Conservation (phyloP, 2,329 filamentous ascomycete genomes). For the Aspergillus puulaauensis region DNA sequence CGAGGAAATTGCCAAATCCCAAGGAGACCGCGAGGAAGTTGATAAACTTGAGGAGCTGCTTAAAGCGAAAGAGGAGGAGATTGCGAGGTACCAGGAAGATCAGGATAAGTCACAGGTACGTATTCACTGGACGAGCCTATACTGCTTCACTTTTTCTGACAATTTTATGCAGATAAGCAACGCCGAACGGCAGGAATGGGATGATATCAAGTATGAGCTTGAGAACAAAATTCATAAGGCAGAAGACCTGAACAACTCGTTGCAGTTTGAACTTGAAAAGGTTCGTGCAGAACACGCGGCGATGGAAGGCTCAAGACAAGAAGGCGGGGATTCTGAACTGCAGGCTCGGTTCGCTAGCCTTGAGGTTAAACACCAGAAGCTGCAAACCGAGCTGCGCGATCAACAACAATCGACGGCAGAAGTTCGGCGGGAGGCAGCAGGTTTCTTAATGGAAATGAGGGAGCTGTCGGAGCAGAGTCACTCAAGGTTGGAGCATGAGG, state of each 20-base stretch:
- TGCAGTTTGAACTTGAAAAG: conserved; percentile 76
- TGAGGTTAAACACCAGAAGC: conserved; percentile 64
- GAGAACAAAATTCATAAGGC: conserved; percentile 74
- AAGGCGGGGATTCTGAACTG: conserved; percentile 53
- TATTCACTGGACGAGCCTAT: background rate
- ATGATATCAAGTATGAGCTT: conserved; percentile 63
- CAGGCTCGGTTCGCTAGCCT: conserved; percentile 59
- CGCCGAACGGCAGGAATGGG: conserved; percentile 68
- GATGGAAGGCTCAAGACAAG: conserved; percentile 41
- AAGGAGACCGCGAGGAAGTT: conserved; percentile 58
- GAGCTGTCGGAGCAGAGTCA: conserved; percentile 77
- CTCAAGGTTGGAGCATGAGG: conserved; percentile 76
- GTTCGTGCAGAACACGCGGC: conserved; percentile 69
- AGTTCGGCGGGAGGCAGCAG: conserved; percentile 78
- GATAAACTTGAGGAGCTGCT: conserved; percentile 68
- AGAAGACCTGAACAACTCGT: conserved; percentile 72
- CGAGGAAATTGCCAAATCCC: conserved; percentile 63
- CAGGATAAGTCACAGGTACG: conserved; percentile 49
- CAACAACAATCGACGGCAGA: conserved; percentile 84
- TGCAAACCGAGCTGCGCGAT: conserved; percentile 64
- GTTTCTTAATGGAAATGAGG: conserved; percentile 87
- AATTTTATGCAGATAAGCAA: conserved; percentile 44
- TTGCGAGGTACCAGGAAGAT: conserved; percentile 61
- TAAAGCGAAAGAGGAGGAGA: conserved; percentile 69
- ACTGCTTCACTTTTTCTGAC: conserved; percentile 9